Evolutionary conservation across 2,329 filamentous ascomycete species (phyloP).

Genomic region (Cercospora brassicicola): DNA sequence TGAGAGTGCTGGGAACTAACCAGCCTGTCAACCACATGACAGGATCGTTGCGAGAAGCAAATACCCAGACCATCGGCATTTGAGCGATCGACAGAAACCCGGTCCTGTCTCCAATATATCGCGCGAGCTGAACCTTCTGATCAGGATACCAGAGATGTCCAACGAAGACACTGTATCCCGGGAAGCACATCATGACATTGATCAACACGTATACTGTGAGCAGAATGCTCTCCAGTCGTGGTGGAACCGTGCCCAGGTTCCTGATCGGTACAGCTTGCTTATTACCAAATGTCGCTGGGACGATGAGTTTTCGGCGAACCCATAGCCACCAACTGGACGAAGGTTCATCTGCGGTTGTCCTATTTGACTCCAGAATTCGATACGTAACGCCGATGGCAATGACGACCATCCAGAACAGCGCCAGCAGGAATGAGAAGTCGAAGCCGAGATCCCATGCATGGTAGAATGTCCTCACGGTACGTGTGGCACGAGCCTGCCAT

Average conservation of each 20-base stretch:
- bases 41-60: conserved; percentile 66
- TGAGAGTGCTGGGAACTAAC: conserved; percentile 31
- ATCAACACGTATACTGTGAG: conserved; percentile 49
- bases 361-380: conserved; percentile 33
- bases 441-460: conserved; percentile 16
- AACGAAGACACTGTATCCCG: conserved; percentile 48
- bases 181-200: conserved; percentile 46
- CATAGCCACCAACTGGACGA: conserved; percentile 28
- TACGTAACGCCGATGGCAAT: conserved; percentile 40
- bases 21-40: conserved; percentile 68
- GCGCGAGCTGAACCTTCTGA: conserved; percentile 44
- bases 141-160: conserved; percentile 49
- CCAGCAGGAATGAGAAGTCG: conserved; percentile 28
- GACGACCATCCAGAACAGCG: conserved; percentile 45
- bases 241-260: conserved; percentile 49
- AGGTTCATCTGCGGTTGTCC: conserved; percentile 18
- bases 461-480: conserved; percentile 18
- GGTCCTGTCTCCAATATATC: conserved; percentile 63
- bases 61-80: conserved; percentile 65
- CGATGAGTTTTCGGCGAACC: conserved; percentile 43
- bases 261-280: conserved; percentile 45
- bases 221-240: conserved; percentile 50
- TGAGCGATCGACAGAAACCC: conserved; percentile 65
- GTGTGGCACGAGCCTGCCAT: conserved; percentile 4
- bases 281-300: conserved; percentile 47